Evolutionary conservation across 176 grass and related monocot genomes (phyloP), one percentile per base, ranked within the genome.

Genomic region (Alloteropsis semialata): DNA sequence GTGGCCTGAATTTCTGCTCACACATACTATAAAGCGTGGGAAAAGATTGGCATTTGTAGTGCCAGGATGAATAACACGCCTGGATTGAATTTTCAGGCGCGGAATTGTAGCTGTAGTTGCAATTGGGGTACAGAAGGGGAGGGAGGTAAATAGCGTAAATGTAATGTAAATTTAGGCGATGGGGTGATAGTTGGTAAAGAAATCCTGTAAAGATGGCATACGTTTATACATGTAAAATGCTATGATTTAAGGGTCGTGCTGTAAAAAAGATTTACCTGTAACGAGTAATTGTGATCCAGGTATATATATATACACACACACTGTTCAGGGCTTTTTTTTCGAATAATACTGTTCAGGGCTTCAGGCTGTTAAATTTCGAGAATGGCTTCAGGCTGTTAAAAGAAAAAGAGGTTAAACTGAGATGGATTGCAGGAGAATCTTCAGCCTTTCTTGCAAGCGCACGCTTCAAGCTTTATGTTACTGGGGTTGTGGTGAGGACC

Each of bases 121-220:
- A 87, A 88, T 89, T 84, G 87, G 87, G 86, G 84, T 91, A 91
- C 83, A 97, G 84, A 86, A 89, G 85, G 48, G 83, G 48, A 79
- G 84, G 24, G 69, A 27, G 44, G 45, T 72, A 72, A 65, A 86
- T 94, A 91, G 72, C 78, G 89, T 88, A 89, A 89, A 86, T 91
- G 85, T 89, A 84, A 82, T 85, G 92, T 82, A 88, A 86, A 49
- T 88, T 85, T 89, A 89, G 85, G 61, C 53, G 58, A 25, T 61
- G 65, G 81, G 78, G 29, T 76, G 46, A 86, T 80, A 91, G 84
- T n/a, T n/a, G 84, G 83, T 87, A 88, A 92, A 91, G 70, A 84
- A 84, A 91, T 96, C 72, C 75, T 92, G 94, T 94, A 93, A 97
- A 97, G 84, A 90, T 97, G 86, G 62, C 78, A 85, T 82, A 72